These are phyloP conservation scores for Coniochaeta pulveracea DNA, from an alignment of 2,329 filamentous ascomycete species.

Conservation along the genomic window DNA sequence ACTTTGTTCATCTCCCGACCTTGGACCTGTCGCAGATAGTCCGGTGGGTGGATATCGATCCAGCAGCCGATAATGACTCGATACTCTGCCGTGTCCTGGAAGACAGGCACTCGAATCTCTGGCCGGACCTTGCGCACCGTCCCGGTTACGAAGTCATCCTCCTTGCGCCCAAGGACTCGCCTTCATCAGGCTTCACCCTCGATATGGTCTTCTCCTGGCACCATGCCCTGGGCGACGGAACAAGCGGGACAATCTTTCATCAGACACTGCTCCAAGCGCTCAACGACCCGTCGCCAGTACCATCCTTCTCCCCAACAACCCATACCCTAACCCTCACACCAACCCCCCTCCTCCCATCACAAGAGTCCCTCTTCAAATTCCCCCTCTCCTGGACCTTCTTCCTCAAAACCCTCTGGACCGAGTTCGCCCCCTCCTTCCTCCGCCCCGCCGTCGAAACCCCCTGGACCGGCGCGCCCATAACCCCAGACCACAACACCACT, in stretches of 20 bases:
- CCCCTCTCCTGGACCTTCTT: not conserved
- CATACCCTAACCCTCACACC: not conserved
- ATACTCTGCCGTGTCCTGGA: not conserved
- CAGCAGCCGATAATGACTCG: not conserved
- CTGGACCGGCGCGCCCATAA: conserved; percentile 1
- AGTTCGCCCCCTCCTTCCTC: conserved; percentile 1
- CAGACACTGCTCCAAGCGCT: not conserved
- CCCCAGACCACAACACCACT: not conserved
- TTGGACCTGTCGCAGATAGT: not conserved
- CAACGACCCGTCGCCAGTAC: not conserved
- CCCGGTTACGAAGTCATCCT: conserved; percentile 1
- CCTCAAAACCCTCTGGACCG: not conserved
- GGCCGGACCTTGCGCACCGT: not conserved
- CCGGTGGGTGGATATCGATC: not conserved
- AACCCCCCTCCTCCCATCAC: not conserved
- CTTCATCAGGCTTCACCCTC: not conserved
- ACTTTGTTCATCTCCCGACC: not conserved
- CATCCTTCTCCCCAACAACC: not conserved
- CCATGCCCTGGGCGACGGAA: conserved; percentile 1
- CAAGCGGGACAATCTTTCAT: not conserved
- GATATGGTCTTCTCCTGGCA: conserved; percentile 2
- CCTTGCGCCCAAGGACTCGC: not conserved
- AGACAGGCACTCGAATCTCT: not conserved
- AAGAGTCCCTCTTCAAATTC: conserved; percentile 2
- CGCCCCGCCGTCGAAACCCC: not conserved